Evolutionary conservation across 805 yeast genomes (phyloP).

Genomic region (Wickerhamiella brachini): DNA sequence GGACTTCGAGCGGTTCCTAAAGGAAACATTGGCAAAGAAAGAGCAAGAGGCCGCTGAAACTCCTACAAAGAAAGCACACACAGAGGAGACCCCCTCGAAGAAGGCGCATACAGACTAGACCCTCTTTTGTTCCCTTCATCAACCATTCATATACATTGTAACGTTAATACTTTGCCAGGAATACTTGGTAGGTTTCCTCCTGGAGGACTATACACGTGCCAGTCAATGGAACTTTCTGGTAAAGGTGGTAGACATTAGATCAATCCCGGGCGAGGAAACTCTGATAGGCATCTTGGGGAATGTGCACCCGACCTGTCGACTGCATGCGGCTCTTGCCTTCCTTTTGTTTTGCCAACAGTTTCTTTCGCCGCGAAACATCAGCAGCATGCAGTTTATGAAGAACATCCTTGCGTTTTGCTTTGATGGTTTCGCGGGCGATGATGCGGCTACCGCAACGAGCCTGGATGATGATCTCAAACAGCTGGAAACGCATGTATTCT

Average conservation of each 20-base stretch:
- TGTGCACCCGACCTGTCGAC: constrained; percentile 60
- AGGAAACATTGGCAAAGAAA: constrained; percentile 35
- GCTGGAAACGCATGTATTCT: constrained; percentile 63
- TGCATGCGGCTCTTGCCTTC: constrained; percentile 85
- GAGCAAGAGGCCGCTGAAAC: neutral
- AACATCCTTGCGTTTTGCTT: constrained; percentile 91
- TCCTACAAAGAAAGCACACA: neutral
- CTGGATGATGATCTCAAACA: constrained; percentile 86
- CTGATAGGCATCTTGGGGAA: constrained; percentile 78
- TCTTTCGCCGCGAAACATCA: constrained; percentile 80
- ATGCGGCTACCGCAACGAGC: constrained; percentile 71
- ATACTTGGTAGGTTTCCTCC: no score
- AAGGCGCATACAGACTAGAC: neutral
- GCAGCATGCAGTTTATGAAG: constrained; percentile 86
- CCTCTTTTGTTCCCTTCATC: no score
- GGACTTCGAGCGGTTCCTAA: constrained; percentile 52
- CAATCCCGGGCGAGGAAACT: constrained; percentile 42
- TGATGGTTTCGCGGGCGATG: constrained; percentile 83
- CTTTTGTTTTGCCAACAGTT: constrained; percentile 74
- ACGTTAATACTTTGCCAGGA: no score
- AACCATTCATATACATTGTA: no score
- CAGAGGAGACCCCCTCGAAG: neutral
- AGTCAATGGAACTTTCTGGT: no score
- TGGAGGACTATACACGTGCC: no score
- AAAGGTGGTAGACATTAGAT: constrained; percentile 1